Conservation (phyloP, 1,284 basidiomycete genomes). For the Leccinum laetum region DNA sequence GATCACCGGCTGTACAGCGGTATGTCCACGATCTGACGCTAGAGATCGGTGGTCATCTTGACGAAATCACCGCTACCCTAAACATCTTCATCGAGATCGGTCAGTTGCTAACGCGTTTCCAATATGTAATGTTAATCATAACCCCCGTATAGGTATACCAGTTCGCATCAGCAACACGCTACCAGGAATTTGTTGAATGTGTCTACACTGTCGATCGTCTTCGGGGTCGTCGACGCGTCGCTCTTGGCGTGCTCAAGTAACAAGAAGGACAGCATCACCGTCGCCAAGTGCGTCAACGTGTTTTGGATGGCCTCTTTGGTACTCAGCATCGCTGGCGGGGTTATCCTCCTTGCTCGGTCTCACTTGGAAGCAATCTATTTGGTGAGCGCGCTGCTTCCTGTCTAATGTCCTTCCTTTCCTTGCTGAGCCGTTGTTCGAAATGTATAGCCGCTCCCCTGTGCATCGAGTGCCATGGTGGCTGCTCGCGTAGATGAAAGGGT, state of each 20-base stretch:
- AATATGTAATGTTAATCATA: constrained; percentile 5
- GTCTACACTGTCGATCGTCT: constrained; percentile 60
- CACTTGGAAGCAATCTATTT: constrained; percentile 59
- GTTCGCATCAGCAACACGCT: constrained; percentile 49
- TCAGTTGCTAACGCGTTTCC: constrained; percentile 22
- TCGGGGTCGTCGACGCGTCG: constrained; percentile 54
- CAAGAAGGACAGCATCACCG: constrained; percentile 16
- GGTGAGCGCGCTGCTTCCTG: constrained; percentile 32
- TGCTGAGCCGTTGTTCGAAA: too few relatives aligned
- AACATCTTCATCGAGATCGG: constrained; percentile 55
- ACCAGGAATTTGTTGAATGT: constrained; percentile 51
- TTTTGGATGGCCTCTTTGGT: constrained; percentile 64
- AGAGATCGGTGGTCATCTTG: constrained; percentile 54
- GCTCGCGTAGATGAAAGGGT: too few relatives aligned
- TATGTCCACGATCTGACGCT: constrained; percentile 54
- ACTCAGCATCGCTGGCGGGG: constrained; percentile 58
- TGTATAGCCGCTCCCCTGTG: too few relatives aligned
- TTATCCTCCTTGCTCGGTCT: constrained; percentile 52
- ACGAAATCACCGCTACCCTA: constrained; percentile 46
- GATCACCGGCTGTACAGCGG: constrained; percentile 49
- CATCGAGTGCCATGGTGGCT: too few relatives aligned
- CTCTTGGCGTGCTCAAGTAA: constrained; percentile 48
- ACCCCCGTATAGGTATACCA: constrained; percentile 39
- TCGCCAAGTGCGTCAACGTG: constrained; percentile 46
- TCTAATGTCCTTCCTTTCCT: too few relatives aligned